Base-by-base conservation (phyloP, 805 yeast species). In the Starmerella apicola region DNA sequence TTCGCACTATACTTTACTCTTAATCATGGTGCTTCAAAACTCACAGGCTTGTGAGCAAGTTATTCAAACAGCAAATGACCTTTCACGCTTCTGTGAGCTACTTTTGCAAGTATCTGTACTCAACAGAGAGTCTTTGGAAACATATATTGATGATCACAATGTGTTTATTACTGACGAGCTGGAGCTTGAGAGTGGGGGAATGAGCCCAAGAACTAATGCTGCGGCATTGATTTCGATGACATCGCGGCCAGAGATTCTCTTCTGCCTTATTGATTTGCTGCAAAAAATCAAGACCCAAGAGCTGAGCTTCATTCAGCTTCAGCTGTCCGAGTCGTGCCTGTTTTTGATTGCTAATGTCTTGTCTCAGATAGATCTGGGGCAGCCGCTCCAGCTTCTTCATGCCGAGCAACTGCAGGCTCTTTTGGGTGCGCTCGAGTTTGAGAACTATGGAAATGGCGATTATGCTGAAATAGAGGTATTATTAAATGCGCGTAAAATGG, bases 131-230 rank as follows among this genome's bases (percentile, higher is more conserved):
- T 57, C 62, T 0, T 65, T 26, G 3, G 68, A 67, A 4, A 47
- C 46, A n/a, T 81, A 78, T 67, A 55, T 58, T 3, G 64, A 61
- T 2, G 86, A 85, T 53, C 70, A 75, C 52, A 83, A 85, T 52
- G 59, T 57, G 3, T 84, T 74, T 56, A 81, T 83, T 5, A 71
- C 85, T 2, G 78, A 74, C 26, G 85, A 81, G 41, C 67, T 82
- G 2, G 95, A 84, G 1, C 65, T 85, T 24, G 43, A 40, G 13
- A 61, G 77, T 0, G 61, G 76, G 0, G 71, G 70, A 4, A 58
- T 60, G 8, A 58, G 69, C 2, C 70, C 77, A 1, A 69, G 97
- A 38, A 79, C 76, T 36, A 68, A 80, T 0, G 62, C 77, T 1
- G 64, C 65, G 21, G 83, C 78, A 22, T 68, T 73, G 25, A 47